These are phyloP conservation scores for Trametes villosa DNA, from an alignment of 768 basidiomycete genomes.

Conservation along the genomic window DNA sequence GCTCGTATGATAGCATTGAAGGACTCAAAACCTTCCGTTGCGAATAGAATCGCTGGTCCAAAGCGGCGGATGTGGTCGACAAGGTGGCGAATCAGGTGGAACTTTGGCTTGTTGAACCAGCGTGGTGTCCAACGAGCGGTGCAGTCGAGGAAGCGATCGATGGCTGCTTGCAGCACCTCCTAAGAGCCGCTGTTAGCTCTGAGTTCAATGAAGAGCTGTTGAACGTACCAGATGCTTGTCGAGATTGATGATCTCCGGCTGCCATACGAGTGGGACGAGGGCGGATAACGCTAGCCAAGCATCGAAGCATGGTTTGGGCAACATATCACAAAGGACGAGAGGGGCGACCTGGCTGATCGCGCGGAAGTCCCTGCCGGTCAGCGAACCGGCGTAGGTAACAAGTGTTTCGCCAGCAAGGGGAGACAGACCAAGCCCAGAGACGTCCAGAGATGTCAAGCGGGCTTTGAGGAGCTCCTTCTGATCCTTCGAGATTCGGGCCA, in stretches of 20 bases:
- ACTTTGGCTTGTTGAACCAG: constrained; percentile 35
- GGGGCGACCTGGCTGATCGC: constrained; percentile 40
- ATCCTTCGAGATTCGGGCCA: no score
- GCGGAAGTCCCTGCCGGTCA: constrained; percentile 41
- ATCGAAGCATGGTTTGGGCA: constrained; percentile 31
- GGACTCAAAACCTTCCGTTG: constrained; percentile 34
- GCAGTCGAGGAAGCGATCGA: constrained; percentile 27
- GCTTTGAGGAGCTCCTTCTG: no score
- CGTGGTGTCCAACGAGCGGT: constrained; percentile 28
- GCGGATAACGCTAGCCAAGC: constrained; percentile 41
- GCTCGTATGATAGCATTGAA: constrained; percentile 32
- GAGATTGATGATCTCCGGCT: constrained; percentile 39
- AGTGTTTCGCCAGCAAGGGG: constrained; percentile 37
- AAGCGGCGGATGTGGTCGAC: constrained; percentile 31
- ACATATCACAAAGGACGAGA: constrained; percentile 43
- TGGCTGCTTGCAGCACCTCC: constrained; percentile 16
- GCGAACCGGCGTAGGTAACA: constrained; percentile 43
- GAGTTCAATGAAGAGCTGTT: not conserved
- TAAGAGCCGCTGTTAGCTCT: not conserved
- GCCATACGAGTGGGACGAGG: constrained; percentile 44
- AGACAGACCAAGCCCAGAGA: constrained; percentile 39
- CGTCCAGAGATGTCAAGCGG: no score
- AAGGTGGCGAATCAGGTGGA: constrained; percentile 34
- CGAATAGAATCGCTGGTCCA: constrained; percentile 27
- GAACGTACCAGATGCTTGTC: constrained; percentile 36